Evolutionary conservation across 495 filamentous ascomycete genomes (phyloP).

Genomic region (Aspergillus taichungensis): DNA sequence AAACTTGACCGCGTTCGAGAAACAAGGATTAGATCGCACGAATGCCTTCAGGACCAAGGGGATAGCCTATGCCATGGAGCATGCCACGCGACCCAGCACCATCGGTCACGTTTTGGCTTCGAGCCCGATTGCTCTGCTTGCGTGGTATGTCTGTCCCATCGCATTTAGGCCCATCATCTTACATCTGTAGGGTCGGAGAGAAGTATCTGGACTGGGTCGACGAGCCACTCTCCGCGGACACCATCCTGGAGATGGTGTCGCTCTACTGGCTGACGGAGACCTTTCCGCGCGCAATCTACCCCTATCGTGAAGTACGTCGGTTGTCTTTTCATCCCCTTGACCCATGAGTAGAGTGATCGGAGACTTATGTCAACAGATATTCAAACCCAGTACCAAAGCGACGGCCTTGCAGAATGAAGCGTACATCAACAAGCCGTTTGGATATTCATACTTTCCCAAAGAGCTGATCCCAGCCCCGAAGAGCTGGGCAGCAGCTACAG

Average conservation of each 20-base stretch:
- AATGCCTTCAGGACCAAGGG: slow-evolving; percentile 31
- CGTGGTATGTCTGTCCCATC: slow-evolving; percentile 45
- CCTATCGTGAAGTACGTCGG: slow-evolving; percentile 36
- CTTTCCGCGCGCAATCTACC: slow-evolving; percentile 49
- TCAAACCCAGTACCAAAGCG: slow-evolving; percentile 12
- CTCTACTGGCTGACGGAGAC: slow-evolving; percentile 61
- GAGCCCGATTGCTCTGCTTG: slow-evolving; percentile 53
- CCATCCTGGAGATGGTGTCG: slow-evolving; percentile 48
- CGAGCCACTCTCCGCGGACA: slow-evolving; percentile 37
- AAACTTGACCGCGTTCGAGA: slow-evolving; percentile 25
- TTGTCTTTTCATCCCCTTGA: no score
- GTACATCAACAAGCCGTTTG: slow-evolving; percentile 47
- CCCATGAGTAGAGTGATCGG: neutral
- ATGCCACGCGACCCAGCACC: slow-evolving; percentile 52
- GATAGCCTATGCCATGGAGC: slow-evolving; percentile 45
- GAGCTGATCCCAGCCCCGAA: slow-evolving; percentile 44
- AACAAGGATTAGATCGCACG: slow-evolving; percentile 21
- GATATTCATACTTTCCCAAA: slow-evolving; percentile 47
- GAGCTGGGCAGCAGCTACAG: slow-evolving; percentile 40
- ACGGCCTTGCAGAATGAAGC: slow-evolving; percentile 18
- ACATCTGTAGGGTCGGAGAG: slow-evolving; percentile 48
- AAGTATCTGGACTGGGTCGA: slow-evolving; percentile 61
- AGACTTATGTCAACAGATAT: slow-evolving; percentile 12
- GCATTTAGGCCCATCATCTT: neutral
- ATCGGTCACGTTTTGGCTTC: slow-evolving; percentile 50